Evolutionary conservation across 306 rosid species (phyloP).

Genomic region (Parietaria judaica): DNA sequence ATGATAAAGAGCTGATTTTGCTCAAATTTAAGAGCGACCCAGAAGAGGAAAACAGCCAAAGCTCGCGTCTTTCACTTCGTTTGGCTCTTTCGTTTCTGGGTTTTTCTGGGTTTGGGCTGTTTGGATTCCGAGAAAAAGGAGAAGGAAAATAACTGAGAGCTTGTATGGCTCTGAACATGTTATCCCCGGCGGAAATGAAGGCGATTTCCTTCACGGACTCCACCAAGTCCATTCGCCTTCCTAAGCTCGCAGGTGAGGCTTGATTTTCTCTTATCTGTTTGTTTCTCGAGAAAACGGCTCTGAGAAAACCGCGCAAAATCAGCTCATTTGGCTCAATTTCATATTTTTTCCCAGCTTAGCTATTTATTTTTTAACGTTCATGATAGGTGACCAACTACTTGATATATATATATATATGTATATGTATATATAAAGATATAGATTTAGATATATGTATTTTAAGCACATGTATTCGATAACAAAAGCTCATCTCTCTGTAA

Average conservation of each 20-base stretch:
- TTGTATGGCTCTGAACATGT: constrained; percentile 64
- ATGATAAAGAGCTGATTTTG: not conserved
- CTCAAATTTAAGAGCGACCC: not conserved
- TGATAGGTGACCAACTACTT: too few relatives aligned
- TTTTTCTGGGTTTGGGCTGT: constrained; percentile 1
- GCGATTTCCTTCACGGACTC: constrained; percentile 57
- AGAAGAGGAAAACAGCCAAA: not conserved
- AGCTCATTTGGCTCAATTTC: too few relatives aligned
- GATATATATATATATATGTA: not conserved
- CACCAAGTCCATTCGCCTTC: constrained; percentile 37
- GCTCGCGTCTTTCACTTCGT: not conserved
- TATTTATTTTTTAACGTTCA: too few relatives aligned
- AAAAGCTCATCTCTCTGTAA: too few relatives aligned
- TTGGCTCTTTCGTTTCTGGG: not conserved
- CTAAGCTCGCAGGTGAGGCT: constrained; percentile 61
- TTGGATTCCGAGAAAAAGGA: constrained; percentile 2
- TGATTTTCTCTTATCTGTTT: constrained; percentile 10
- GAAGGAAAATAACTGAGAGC: not conserved
- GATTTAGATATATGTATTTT: too few relatives aligned
- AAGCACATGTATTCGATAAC: too few relatives aligned
- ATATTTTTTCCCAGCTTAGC: not conserved
- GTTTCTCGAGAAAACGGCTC: not conserved
- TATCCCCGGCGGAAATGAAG: constrained; percentile 71
- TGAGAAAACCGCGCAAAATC: not conserved
- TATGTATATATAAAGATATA: too few relatives aligned